Evolutionary conservation across 176 grass and related monocot species (phyloP), one percentile per base, ranked within the genome.

Genomic region (Ensete ventricosum): DNA sequence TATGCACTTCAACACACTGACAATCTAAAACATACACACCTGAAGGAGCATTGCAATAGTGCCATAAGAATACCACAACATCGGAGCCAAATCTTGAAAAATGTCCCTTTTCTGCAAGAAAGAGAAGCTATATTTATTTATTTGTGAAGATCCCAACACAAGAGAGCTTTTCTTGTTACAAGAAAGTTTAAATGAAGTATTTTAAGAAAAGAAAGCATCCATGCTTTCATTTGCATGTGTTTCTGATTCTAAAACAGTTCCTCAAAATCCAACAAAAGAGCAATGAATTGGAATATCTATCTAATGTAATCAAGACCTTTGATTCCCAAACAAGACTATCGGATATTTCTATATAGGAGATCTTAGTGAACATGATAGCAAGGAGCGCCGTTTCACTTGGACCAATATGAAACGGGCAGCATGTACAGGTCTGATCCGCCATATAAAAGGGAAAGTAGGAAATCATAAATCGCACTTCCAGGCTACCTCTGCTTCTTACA

Each of bases 51-150:
- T 50, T 48, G 52, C 14, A 49, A 92, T 77, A 81, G 87, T 88
- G 62, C 90, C 93, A 86, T 83, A 90, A 73, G 93, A 88, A 72
- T 82, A 10, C 93, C 93, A 97, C 22, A 92, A 78, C n/a, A 90
- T 25, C 3, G 78, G 82, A 73, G 87, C 90, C 50, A 97, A 84
- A 82, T 92, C 85, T 22, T 81, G 82, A 80, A 90, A 87, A 71
- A 78, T 90, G 29, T 86, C 90, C 72, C 85, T 79, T 83, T 87
- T 87, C 85, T 87, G 85, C 23, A 71, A 68, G 60, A 72, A 67
- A 52, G 50, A 78, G 2, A n/a, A 67, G 17, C 64, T 60, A 22
- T 3, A 52, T 50, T 50, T 22, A 24, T 52, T 55, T 50, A 50
- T 21, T 23, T 6, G 19, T 53, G 17, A 51, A 11, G 8, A 25